phyloP scores from a whole-genome alignment of 108 stramenopile genomes.

The Cyclotella distinguenda region DNA sequence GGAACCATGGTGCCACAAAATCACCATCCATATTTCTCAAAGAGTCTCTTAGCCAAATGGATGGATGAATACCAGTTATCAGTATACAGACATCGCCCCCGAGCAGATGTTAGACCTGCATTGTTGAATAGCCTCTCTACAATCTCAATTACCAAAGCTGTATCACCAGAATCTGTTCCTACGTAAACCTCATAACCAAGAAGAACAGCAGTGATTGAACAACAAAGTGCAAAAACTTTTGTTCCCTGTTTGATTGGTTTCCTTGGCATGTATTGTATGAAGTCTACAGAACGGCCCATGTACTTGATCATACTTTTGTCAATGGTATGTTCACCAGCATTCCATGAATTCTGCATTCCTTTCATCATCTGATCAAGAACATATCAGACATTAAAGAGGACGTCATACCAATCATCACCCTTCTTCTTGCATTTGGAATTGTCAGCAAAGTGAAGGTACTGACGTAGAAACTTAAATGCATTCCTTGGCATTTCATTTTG shows the following conservation, averaged over 20 bases:
- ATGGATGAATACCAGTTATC: constrained; percentile 20
- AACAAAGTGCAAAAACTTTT: constrained; percentile 19
- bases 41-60: constrained; percentile 7
- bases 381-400: constrained; percentile 4
- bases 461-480: constrained; percentile 1
- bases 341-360: constrained; percentile 4
- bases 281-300: constrained; percentile 10
- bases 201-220: constrained; percentile 4
- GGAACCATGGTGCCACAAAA: constrained; percentile 18
- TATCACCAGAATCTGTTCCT: background rate
- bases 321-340: constrained; percentile 4
- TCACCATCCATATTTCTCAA: constrained; percentile 9
- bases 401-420: constrained; percentile 3
- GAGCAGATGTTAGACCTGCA: background rate
- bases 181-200: constrained; percentile 9
- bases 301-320: constrained; percentile 22
- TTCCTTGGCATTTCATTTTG: constrained; percentile 6
- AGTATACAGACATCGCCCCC: constrained; percentile 8
- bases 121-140: background rate
- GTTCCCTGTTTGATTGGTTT: constrained; percentile 26
- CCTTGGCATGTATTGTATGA: constrained; percentile 17
- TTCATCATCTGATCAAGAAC: constrained; percentile 2
- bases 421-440: background rate
- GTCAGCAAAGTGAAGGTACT: constrained; percentile 12
- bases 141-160: background rate